Evolutionary conservation across 768 basidiomycete species (phyloP), one percentile per base, ranked within the genome.

Genomic region (Amanita subjunquillea): DNA sequence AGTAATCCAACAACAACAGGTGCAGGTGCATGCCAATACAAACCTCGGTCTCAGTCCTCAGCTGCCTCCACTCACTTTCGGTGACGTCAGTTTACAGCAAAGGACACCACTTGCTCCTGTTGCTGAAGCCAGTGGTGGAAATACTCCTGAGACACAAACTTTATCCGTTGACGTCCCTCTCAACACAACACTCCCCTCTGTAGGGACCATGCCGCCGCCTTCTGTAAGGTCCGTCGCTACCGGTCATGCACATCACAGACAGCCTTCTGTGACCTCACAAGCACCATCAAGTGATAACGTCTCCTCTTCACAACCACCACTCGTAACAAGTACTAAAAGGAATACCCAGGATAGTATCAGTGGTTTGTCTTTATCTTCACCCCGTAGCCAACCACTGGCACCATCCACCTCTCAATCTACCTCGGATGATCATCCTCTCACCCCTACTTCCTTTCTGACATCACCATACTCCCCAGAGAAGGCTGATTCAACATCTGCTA

Each of bases 1-100:
- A 51, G 54, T 29, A n/a, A 17, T 41, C n/a, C 51, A 42, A 43
- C 54, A 36, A 56, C 46, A 48, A 32, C 58, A 34, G 43, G 30
- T 37, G 39, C 39, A 40, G 42, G 43, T 30, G n/a, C 38, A 52
- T 15, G n/a, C 56, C 22, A 27, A 41, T 34, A 41, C 48, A 54
- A 41, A 48, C 52, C 42, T 50, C 17, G 22, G 57, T 30, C 36
- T 63, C 50, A 67, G 72, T 9, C 69, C 78, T 9, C 82, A 82
- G 54, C 65, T 87, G n/a, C 85, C 85, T 4, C 77, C 81, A 7
- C 65, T 87, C 34, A 69, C 60, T 57, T 80, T 86, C 53, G 73
- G 48, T 51, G 58, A 55, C 44, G 58, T 46, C 39, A 51, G 60
- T 54, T 49, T 17, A 39, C 63, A 59, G 53, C 70, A 67, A 51